These are phyloP conservation scores for Micromonas pusilla DNA, from an alignment of 139 green algal species.

Conservation along the genomic window DNA sequence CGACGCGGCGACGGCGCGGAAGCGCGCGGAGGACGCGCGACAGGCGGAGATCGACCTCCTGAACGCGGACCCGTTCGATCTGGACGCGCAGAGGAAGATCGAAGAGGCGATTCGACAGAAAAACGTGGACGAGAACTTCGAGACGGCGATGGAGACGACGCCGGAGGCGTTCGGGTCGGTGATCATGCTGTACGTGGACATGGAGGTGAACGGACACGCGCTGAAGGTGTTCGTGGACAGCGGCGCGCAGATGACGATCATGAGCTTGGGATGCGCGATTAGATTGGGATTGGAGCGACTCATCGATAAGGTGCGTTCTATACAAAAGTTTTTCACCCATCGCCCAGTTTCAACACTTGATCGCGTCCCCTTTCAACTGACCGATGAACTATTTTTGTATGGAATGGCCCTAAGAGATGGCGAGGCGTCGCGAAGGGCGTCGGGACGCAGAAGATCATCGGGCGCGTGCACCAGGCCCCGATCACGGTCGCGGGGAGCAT, in stretches of 20 bases:
- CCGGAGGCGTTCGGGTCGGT: constrained; percentile 66
- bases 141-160: constrained; percentile 77
- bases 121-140: constrained; percentile 85
- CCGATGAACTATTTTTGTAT: too few relatives aligned
- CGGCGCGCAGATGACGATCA: constrained; percentile 65
- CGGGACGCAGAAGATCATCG: constrained; percentile 77
- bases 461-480: constrained; percentile 66
- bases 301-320: constrained; percentile 84
- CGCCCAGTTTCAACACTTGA: too few relatives aligned
- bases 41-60: constrained; percentile 39
- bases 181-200: constrained; percentile 53
- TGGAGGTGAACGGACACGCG: constrained; percentile 47
- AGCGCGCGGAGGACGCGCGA: constrained; percentile 18
- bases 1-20: not conserved
- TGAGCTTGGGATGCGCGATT: constrained; percentile 41
- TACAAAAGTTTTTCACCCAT: too few relatives aligned
- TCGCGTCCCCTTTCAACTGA: too few relatives aligned
- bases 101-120: constrained; percentile 77
- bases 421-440: constrained; percentile 79
- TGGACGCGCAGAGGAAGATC: constrained; percentile 75
- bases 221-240: constrained; percentile 51
- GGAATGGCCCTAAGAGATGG: too few relatives aligned
- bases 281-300: constrained; percentile 62
- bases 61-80: constrained; percentile 78
- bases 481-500: constrained; percentile 50